phyloP scores from a whole-genome alignment of 2,329 filamentous ascomycete genomes.

The Torrubiella hemipterigena region DNA sequence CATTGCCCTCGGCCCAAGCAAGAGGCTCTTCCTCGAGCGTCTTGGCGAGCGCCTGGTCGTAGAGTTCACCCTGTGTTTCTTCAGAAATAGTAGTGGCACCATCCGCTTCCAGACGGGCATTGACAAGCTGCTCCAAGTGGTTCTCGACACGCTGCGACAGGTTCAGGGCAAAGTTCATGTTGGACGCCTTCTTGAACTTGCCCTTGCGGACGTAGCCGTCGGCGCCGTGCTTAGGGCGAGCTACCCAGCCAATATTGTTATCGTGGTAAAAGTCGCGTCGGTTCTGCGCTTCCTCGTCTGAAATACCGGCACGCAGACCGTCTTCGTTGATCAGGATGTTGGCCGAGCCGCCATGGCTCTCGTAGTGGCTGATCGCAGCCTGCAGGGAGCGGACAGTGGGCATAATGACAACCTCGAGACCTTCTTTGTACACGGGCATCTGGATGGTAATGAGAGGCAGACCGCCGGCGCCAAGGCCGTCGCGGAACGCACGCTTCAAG shows the following conservation, averaged over 20 bases:
- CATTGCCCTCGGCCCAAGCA: constrained; percentile 48
- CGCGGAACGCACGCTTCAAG: constrained; percentile 17
- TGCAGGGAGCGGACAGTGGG: constrained; percentile 36
- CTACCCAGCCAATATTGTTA: constrained; percentile 35
- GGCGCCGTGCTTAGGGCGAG: constrained; percentile 31
- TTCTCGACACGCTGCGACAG: constrained; percentile 51
- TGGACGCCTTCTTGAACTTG: constrained; percentile 64
- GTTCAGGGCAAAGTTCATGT: constrained; percentile 62
- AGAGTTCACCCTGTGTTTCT: constrained; percentile 28
- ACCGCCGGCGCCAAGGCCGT: constrained; percentile 19
- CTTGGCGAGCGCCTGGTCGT: constrained; percentile 33
- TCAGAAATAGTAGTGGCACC: constrained; percentile 13
- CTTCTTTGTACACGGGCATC: constrained; percentile 30
- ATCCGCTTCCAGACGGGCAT: constrained; percentile 8
- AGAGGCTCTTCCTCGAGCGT: constrained; percentile 33
- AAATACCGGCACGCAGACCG: constrained; percentile 41
- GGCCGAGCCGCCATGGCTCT: constrained; percentile 30
- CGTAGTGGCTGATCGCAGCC: constrained; percentile 36
- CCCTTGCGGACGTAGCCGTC: constrained; percentile 41
- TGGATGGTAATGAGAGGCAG: constrained; percentile 29
- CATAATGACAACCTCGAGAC: constrained; percentile 28
- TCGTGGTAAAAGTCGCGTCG: constrained; percentile 37
- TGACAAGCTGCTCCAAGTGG: constrained; percentile 29
- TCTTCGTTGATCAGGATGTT: constrained; percentile 52
- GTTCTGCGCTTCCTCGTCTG: constrained; percentile 24